Percentiles rank a stretch among this genome's conserved stretches.
phyloP scores from a whole-genome alignment of 2,329 filamentous ascomycete species.

The Aspergillus versicolor region DNA sequence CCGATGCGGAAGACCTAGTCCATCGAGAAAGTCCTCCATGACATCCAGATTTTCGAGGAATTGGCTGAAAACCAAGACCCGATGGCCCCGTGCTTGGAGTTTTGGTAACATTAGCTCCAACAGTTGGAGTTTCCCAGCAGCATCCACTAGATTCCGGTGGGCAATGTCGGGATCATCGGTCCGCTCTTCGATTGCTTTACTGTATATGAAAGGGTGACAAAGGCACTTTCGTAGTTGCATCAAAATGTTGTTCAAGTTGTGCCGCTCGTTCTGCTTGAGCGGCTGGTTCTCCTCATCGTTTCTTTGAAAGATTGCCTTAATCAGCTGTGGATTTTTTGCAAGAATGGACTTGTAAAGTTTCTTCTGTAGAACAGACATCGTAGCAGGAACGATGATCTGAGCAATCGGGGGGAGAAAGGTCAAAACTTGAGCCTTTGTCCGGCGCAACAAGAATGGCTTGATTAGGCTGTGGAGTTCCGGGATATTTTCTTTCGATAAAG shows the following conservation, averaged over 20 bases:
- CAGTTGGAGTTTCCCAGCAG: slow-evolving; percentile 83
- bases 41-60: slow-evolving; percentile 86
- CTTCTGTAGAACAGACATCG: slow-evolving; percentile 91
- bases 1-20: slow-evolving; percentile 69
- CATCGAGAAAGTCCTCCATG: slow-evolving; percentile 84
- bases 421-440: slow-evolving; percentile 87
- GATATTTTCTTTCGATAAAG: slow-evolving; percentile 81
- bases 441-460: slow-evolving; percentile 66
- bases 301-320: slow-evolving; percentile 76
- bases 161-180: slow-evolving; percentile 60
- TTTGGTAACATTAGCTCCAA: slow-evolving; percentile 85
- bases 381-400: slow-evolving; percentile 93
- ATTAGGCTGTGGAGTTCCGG: slow-evolving; percentile 79
- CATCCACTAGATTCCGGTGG: slow-evolving; percentile 82
- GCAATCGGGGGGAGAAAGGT: slow-evolving; percentile 91
- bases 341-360: slow-evolving; percentile 93
- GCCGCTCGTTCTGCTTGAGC: slow-evolving; percentile 68
- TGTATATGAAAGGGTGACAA: slow-evolving; percentile 96
- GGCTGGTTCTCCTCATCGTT: slow-evolving; percentile 53
- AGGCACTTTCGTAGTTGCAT: slow-evolving; percentile 94
- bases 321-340: slow-evolving; percentile 82
- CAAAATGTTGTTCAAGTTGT: slow-evolving; percentile 87
- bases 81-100: slow-evolving; percentile 78
- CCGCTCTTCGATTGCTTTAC: slow-evolving; percentile 81
- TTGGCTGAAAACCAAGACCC: slow-evolving; percentile 93